These are phyloP conservation scores for Nothophytophthora sp. DNA, from an alignment of 352 stramenopile genomes.

Conservation along the genomic window DNA sequence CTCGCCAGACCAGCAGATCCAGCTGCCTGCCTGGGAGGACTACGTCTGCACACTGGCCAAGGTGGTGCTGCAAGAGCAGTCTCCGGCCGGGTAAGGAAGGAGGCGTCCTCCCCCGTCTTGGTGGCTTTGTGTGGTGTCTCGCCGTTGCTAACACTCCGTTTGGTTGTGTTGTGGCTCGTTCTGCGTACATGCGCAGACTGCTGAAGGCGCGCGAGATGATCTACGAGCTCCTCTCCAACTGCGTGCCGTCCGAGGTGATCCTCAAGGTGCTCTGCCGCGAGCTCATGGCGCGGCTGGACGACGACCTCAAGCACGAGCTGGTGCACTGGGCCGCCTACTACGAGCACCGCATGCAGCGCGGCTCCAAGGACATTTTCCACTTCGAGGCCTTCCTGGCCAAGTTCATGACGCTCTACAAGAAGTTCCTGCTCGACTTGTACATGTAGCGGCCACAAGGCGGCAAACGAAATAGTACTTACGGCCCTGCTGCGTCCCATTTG, in stretches of 20 bases:
- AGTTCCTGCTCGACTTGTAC: slow-evolving; percentile 96
- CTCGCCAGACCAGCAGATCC: slow-evolving; percentile 74
- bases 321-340: slow-evolving; percentile 87
- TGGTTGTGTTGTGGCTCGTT: neutral
- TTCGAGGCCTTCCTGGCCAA: slow-evolving; percentile 99
- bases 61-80: slow-evolving; percentile 96
- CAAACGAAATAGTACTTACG: slow-evolving; percentile 7
- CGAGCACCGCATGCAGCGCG: slow-evolving; percentile 95
- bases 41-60: slow-evolving; percentile 95
- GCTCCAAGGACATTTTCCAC: slow-evolving; percentile 99
- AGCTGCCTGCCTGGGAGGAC: slow-evolving; percentile 96
- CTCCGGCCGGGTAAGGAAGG: slow-evolving; percentile 73
- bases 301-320: slow-evolving; percentile 96
- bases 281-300: slow-evolving; percentile 94
- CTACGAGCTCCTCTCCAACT: slow-evolving; percentile 99
- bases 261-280: slow-evolving; percentile 91
- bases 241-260: slow-evolving; percentile 98
- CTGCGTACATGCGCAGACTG: slow-evolving; percentile 50
- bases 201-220: slow-evolving; percentile 96
- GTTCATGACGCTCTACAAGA: slow-evolving; percentile 99
- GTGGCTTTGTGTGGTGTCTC: neutral
- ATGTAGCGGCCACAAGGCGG: slow-evolving; percentile 41
- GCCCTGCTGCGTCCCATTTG: neutral
- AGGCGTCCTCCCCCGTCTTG: neutral
- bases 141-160: neutral